A percentile compares a stretch with the other conserved stretches of the same genome.
Evolutionary conservation across 768 basidiomycete genomes (phyloP).

Genomic region (Boletus subparvulus): DNA sequence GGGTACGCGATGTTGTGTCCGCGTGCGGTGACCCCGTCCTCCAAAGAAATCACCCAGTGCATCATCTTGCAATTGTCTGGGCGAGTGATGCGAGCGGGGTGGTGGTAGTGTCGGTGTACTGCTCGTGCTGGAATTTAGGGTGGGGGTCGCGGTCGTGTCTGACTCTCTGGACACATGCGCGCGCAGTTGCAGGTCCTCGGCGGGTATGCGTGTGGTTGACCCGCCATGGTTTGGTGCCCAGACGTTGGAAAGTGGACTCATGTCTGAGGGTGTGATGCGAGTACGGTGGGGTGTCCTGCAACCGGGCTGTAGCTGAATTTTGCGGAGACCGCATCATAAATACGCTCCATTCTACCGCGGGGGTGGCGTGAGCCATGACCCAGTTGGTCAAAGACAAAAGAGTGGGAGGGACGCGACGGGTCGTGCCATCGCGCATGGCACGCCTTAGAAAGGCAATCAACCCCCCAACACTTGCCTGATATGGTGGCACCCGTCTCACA

Average conservation of each 20-base stretch:
- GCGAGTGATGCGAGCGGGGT: conserved; percentile 21
- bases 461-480: conserved; percentile 5
- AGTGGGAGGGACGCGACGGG: neutral
- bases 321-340: conserved; percentile 19
- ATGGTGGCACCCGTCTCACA: neutral
- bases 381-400: conserved; percentile 34
- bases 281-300: conserved; percentile 11
- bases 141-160: conserved; percentile 14
- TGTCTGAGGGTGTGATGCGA: conserved; percentile 4
- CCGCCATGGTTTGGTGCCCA: conserved; percentile 3
- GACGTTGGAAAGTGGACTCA: conserved; percentile 17
- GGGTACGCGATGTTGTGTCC: conserved; percentile 24
- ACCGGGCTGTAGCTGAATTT: conserved; percentile 1
- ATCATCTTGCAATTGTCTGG: conserved; percentile 30
- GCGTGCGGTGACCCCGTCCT: conserved; percentile 24
- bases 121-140: conserved; percentile 13
- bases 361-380: conserved; percentile 12
- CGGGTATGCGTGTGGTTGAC: conserved; percentile 7
- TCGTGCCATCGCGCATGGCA: neutral
- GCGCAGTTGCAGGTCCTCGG: conserved; percentile 22
- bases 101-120: conserved; percentile 24
- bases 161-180: conserved; percentile 26
- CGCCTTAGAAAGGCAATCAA: conserved; percentile 2
- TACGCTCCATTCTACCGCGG: conserved; percentile 16
- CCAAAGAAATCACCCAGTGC: conserved; percentile 34